These are phyloP conservation scores for Saturnispora ahearnii DNA, from an alignment of 805 yeast genomes.

Conservation along the genomic window DNA sequence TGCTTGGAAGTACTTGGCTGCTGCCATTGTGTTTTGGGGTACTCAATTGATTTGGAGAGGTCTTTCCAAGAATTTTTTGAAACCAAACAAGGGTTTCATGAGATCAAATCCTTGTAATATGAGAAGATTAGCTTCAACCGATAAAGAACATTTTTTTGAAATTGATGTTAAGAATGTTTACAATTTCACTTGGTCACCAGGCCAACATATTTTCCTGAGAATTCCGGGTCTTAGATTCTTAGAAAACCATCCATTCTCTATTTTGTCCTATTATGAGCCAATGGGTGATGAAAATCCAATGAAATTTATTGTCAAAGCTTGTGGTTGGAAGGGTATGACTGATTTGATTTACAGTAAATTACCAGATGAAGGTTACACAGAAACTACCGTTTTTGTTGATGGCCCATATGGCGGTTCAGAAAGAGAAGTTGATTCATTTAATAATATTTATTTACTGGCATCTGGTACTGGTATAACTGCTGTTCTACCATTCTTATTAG, in stretches of 20 bases:
- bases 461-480: slow-evolving; percentile 49
- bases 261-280: slow-evolving; percentile 28
- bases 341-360: slow-evolving; percentile 22
- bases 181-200: slow-evolving; percentile 41
- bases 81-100: slow-evolving; percentile 34
- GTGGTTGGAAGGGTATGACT: slow-evolving; percentile 36
- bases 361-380: slow-evolving; percentile 22
- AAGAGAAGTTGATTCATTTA: slow-evolving; percentile 38
- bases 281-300: slow-evolving; percentile 21
- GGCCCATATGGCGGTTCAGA: slow-evolving; percentile 52
- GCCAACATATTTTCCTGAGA: slow-evolving; percentile 47
- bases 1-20: slow-evolving; percentile 38
- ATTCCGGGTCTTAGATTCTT: slow-evolving; percentile 35
- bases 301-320: slow-evolving; percentile 38
- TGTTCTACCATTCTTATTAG: slow-evolving; percentile 33
- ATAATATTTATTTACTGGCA: slow-evolving; percentile 33
- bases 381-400: slow-evolving; percentile 34
- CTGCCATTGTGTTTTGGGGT: slow-evolving; percentile 43
- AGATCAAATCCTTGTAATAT: slow-evolving; percentile 14
- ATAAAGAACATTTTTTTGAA: slow-evolving; percentile 29
- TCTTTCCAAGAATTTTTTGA: slow-evolving; percentile 36
- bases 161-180: slow-evolving; percentile 26
- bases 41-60: slow-evolving; percentile 40
- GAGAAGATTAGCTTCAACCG: slow-evolving; percentile 29
- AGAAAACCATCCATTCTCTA: slow-evolving; percentile 52